Conservation (phyloP, 345 rosid species). For the Populus pruinosa region DNA sequence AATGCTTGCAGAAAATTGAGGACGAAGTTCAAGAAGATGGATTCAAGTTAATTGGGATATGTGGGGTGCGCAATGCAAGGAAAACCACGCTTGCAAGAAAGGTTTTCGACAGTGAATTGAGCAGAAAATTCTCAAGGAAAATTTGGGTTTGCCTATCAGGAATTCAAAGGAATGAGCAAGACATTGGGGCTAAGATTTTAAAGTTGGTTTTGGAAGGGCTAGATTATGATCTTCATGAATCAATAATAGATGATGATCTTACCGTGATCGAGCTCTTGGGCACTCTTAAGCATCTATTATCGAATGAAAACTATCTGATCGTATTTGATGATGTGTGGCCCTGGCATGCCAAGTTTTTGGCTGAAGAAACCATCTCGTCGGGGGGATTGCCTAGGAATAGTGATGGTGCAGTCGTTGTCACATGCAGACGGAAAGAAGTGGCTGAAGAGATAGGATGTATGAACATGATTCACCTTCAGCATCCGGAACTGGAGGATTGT, state of each 20-base stretch:
- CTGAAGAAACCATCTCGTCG: neutral
- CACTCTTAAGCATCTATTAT: neutral
- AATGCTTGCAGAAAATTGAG: neutral
- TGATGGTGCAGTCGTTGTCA: neutral
- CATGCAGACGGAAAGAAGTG: neutral
- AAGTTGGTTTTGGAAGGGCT: neutral
- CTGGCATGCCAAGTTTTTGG: neutral
- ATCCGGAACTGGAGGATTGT: neutral
- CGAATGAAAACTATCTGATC: neutral
- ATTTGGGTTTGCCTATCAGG: neutral
- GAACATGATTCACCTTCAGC: neutral
- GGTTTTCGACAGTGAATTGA: neutral
- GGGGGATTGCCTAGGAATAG: neutral
- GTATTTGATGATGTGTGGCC: slow-evolving; percentile 7
- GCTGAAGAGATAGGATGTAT: neutral
- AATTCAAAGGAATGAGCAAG: neutral
- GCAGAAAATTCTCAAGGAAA: neutral
- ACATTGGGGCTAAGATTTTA: neutral
- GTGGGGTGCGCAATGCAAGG: neutral
- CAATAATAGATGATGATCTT: neutral
- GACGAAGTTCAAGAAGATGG: neutral
- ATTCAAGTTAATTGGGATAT: neutral
- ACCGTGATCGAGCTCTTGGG: neutral
- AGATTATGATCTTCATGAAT: neutral
- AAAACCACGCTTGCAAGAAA: neutral